These are phyloP conservation scores for Lecanicillium sp. DNA, from an alignment of 2,329 filamentous ascomycete genomes.

Conservation along the genomic window DNA sequence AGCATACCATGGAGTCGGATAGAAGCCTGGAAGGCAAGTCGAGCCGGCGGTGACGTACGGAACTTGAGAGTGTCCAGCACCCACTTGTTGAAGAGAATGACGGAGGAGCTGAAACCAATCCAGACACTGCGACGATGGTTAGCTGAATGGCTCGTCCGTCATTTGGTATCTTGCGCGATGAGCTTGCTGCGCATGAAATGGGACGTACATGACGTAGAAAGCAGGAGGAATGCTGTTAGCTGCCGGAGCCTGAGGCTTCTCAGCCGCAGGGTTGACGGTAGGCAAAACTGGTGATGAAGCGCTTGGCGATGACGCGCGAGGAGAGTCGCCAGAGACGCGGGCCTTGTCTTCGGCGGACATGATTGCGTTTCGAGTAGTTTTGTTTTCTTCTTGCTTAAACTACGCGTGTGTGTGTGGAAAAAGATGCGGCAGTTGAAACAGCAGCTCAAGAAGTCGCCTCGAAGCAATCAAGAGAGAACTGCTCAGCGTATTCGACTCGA, in stretches of 20 bases:
- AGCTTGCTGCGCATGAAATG: neutral
- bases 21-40: neutral
- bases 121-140: conserved; percentile 55
- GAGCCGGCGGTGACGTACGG: conserved; percentile 28
- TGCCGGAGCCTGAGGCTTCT: conserved; percentile 59
- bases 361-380: conserved; percentile 3
- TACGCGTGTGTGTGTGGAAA: neutral
- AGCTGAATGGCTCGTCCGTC: neutral
- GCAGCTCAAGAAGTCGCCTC: neutral
- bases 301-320: conserved; percentile 7
- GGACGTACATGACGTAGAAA: conserved; percentile 68
- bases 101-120: conserved; percentile 86
- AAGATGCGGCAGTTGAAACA: neutral
- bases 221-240: conserved; percentile 65
- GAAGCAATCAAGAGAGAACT: too few relatives aligned
- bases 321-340: conserved; percentile 8
- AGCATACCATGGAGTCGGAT: too few relatives aligned
- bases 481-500: too few relatives aligned
- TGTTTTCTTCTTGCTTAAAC: too few relatives aligned
- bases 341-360: conserved; percentile 12
- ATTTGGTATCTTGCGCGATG: neutral
- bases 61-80: conserved; percentile 82
- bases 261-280: conserved; percentile 65
- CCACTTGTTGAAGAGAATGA: conserved; percentile 99
- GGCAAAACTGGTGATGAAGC: conserved; percentile 61